Percentiles rank a stretch among this genome's conserved stretches.
phyloP scores from a whole-genome alignment of 192 early-diverging fungal genomes.

The Coemansia sp. region DNA sequence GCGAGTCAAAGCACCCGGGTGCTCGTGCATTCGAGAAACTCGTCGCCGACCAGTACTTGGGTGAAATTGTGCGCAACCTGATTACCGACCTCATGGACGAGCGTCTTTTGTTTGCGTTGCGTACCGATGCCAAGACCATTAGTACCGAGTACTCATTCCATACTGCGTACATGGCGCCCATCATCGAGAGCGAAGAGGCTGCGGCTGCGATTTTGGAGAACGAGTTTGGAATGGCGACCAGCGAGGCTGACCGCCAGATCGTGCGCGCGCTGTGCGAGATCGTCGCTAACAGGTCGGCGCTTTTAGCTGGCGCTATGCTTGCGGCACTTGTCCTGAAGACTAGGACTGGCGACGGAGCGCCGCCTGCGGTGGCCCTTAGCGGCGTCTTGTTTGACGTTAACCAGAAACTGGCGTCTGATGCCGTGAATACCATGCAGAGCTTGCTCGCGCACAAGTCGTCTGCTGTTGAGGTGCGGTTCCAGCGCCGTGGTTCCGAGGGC shows the following conservation, averaged over 20 bases:
- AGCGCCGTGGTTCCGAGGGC: slow-evolving; percentile 20
- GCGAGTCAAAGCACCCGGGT: slow-evolving; percentile 74
- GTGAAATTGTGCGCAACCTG: slow-evolving; percentile 83
- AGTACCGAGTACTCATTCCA: slow-evolving; percentile 72
- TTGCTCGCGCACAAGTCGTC: not conserved
- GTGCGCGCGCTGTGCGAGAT: slow-evolving; percentile 78
- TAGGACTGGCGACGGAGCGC: not conserved
- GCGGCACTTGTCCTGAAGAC: slow-evolving; percentile 55
- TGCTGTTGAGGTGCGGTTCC: slow-evolving; percentile 8
- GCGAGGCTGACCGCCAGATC: slow-evolving; percentile 72
- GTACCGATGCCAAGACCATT: slow-evolving; percentile 53
- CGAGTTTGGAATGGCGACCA: slow-evolving; percentile 64
- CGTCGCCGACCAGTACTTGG: slow-evolving; percentile 91
- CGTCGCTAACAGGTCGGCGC: slow-evolving; percentile 83
- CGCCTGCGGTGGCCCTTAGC: slow-evolving; percentile 20
- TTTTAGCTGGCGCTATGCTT: slow-evolving; percentile 66
- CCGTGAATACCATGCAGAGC: slow-evolving; percentile 15
- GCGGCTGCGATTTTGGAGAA: slow-evolving; percentile 69
- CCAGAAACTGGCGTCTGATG: not conserved
- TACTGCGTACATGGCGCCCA: slow-evolving; percentile 71
- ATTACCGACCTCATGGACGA: slow-evolving; percentile 82
- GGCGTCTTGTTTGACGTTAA: slow-evolving; percentile 40
- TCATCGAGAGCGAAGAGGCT: slow-evolving; percentile 73
- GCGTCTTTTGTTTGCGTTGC: slow-evolving; percentile 69
- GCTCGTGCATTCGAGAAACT: slow-evolving; percentile 88